Base-by-base conservation (phyloP, 495 filamentous ascomycete genomes). In the Aspergillus carlsbadensis region DNA sequence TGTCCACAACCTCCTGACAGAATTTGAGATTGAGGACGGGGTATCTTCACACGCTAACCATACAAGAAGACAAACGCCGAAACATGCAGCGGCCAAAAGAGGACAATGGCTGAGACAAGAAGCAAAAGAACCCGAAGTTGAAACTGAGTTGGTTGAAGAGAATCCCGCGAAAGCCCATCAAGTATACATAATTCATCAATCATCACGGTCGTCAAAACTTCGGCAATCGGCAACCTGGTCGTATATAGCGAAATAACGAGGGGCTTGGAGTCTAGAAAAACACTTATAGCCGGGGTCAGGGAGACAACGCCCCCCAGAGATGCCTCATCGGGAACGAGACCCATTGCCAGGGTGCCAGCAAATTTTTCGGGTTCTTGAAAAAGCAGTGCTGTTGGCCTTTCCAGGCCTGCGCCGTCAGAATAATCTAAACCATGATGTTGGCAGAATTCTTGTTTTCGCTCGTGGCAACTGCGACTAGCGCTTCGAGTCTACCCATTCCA, bases 391-490 rank as follows among this genome's bases (percentile, higher is more conserved):
- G 41, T 47, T 51, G 43, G 33, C 36, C 36, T 24, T 56, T 34
- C 34, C 39, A 31, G 41, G 6, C 5, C 41, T 24, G n/a, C 20
- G 18, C 8, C 41, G 21, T 22, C 14, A 33, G 44, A 31, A 34
- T 14, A 33, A 22, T 17, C 68, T 63, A 75, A 45, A 68, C 46
- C 52, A 74, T 73, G 42, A 77, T 59, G 56, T 70, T 71, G 6
- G 83, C 71, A 0, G 81, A 76, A 17, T 78, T 79, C 41, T 87
- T 83, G 40, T 89, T 85, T 65, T 96, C 89, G 56, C 87, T 89
- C 2, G 92, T 94, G 8, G 92, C 92, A 52, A 94, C 91, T 3
- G 92, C 92, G 22, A 96, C 92, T 29, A 96, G 81, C 14, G 90
- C 89, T 55, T 96, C 88, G 20, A 96, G 73, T 13, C 89, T 78